phyloP scores from a whole-genome alignment of 768 basidiomycete genomes.

The Saitozyma sp. region DNA sequence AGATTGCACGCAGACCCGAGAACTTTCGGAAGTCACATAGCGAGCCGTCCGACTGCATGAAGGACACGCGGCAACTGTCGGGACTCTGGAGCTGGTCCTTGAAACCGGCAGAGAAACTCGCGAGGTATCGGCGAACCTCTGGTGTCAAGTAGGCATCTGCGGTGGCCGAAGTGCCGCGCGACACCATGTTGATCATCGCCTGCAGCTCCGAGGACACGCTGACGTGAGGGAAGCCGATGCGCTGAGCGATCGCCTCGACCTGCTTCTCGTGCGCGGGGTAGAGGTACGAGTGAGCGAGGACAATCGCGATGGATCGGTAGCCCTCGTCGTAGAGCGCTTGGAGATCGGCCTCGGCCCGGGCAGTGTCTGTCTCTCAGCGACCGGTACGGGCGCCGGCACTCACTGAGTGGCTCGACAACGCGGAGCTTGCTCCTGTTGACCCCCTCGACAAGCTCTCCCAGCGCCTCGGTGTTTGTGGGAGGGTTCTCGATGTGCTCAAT shows the following conservation, averaged over 20 bases:
- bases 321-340: slow-evolving; percentile 71
- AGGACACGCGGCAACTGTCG: too few species aligned
- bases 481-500: too few species aligned
- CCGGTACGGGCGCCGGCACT: too few species aligned
- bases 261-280: slow-evolving; percentile 76
- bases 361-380: slow-evolving; percentile 62
- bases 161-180: slow-evolving; percentile 84
- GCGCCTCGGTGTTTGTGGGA: too few species aligned
- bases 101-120: slow-evolving; percentile 86
- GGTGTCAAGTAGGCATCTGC: slow-evolving; percentile 95
- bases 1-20: slow-evolving; percentile 85
- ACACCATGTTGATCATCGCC: slow-evolving; percentile 66
- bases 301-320: slow-evolving; percentile 58
- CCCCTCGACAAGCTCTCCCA: too few species aligned
- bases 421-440: too few species aligned
- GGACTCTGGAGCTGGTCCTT: slow-evolving; percentile 42
- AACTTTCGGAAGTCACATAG: slow-evolving; percentile 61
- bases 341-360: slow-evolving; percentile 63
- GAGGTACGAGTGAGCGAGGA: slow-evolving; percentile 55
- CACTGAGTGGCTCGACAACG: too few species aligned
- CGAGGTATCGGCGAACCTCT: slow-evolving; percentile 74
- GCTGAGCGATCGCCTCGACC: slow-evolving; percentile 70
- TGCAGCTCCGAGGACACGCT: slow-evolving; percentile 66
- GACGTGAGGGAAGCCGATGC: slow-evolving; percentile 79
- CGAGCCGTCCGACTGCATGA: slow-evolving; percentile 84